phyloP scores from a whole-genome alignment of 2,329 filamentous ascomycete species.

The Calonectria multiphialidica region DNA sequence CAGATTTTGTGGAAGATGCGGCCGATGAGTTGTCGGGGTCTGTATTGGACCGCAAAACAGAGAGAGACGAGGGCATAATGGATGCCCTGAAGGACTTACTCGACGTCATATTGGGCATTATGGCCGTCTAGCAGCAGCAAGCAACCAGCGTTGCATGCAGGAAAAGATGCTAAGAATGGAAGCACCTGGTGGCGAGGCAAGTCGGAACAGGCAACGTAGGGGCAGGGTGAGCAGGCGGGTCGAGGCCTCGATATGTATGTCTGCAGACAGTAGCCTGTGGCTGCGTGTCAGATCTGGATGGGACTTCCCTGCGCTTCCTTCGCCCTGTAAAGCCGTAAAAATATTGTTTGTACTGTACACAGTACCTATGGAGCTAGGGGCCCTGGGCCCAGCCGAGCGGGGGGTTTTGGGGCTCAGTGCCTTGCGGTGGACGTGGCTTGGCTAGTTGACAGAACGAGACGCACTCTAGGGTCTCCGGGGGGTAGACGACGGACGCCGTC shows the following conservation, averaged over 20 bases:
- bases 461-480: slow-evolving; percentile 7
- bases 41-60: slow-evolving; percentile 49
- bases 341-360: slow-evolving; percentile 11
- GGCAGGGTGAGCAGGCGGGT: slow-evolving; percentile 19
- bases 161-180: slow-evolving; percentile 43
- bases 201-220: slow-evolving; percentile 7
- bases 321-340: slow-evolving; percentile 24
- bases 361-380: slow-evolving; percentile 17
- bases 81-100: slow-evolving; percentile 58
- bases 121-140: slow-evolving; percentile 39
- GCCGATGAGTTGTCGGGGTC: slow-evolving; percentile 41
- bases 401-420: slow-evolving; percentile 32
- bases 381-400: slow-evolving; percentile 21
- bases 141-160: slow-evolving; percentile 47
- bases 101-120: slow-evolving; percentile 58
- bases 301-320: slow-evolving; percentile 40
- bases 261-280: slow-evolving; percentile 32
- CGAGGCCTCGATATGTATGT: slow-evolving; percentile 26
- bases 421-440: slow-evolving; percentile 20
- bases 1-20: slow-evolving; percentile 24
- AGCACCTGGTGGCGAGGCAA: slow-evolving; percentile 33
- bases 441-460: slow-evolving; percentile 19
- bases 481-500: slow-evolving; percentile 21
- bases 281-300: slow-evolving; percentile 47
- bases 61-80: slow-evolving; percentile 51